These are phyloP conservation scores for Capsella rubella DNA, from an alignment of 441 rosid species.

Conservation along the genomic window DNA sequence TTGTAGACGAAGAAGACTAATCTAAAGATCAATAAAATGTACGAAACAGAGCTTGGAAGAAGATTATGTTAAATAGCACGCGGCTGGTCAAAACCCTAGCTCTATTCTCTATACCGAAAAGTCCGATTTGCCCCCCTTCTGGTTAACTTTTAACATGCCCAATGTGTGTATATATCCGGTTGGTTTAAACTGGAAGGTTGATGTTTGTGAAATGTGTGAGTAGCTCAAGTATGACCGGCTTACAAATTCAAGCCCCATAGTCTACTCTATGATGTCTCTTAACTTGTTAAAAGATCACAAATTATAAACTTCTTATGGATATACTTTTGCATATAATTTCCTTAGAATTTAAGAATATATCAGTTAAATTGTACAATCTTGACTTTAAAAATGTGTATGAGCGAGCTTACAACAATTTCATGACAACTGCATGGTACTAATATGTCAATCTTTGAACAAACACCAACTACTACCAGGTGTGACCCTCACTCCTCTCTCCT, in stretches of 20 bases:
- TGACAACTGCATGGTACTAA: neutral
- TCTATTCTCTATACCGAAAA: neutral
- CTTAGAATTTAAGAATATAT: neutral
- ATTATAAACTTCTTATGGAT: conserved; percentile 3
- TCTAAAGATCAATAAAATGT: neutral
- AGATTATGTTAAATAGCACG: neutral
- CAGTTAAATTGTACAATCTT: conserved; percentile 3
- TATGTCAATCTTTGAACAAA: conserved; percentile 44
- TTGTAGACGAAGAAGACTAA: neutral
- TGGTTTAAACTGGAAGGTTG: neutral
- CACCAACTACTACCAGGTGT: conserved; percentile 74
- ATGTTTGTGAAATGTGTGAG: neutral
- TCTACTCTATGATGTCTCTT: neutral
- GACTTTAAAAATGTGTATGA: conserved; percentile 3
- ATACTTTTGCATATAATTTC: neutral
- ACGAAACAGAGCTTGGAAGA: neutral
- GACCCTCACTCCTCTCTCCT: conserved; percentile 56
- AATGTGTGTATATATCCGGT: neutral
- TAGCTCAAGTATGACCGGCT: neutral
- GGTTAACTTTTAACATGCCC: neutral
- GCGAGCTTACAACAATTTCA: conserved; percentile 3
- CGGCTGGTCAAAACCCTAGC: conserved; percentile 24
- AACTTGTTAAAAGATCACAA: neutral
- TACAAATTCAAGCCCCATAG: neutral
- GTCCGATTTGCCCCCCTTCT: conserved; percentile 9